phyloP scores from a whole-genome alignment of 371 early-diverging fungal species.

The Mucor indicus region DNA sequence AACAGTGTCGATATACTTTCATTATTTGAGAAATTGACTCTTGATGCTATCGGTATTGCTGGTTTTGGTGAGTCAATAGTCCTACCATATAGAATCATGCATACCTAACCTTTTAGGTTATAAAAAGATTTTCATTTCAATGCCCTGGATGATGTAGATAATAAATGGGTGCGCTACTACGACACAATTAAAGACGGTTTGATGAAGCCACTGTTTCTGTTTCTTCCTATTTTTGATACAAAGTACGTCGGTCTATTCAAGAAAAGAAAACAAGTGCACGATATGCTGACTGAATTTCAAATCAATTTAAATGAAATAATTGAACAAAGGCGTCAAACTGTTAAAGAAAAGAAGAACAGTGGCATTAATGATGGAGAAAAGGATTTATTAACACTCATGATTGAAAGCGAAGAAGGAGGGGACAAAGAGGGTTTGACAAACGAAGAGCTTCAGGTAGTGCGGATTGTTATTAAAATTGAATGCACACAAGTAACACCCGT shows the following conservation, averaged over 20 bases:
- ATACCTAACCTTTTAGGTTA: background rate
- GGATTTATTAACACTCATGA: constrained; percentile 55
- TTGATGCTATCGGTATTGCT: constrained; percentile 39
- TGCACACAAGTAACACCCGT: no score
- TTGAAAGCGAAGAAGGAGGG: constrained; percentile 41
- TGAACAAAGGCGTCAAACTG: constrained; percentile 27
- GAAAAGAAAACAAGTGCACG: constrained; percentile 16
- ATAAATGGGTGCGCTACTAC: constrained; percentile 27
- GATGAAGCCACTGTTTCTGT: constrained; percentile 31
- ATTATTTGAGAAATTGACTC: constrained; percentile 25
- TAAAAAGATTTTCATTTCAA: constrained; percentile 35
- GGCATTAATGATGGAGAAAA: constrained; percentile 31
- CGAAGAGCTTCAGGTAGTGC: constrained; percentile 39
- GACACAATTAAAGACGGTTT: constrained; percentile 17
- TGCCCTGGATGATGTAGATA: constrained; percentile 21
- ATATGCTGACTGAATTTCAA: constrained; percentile 10
- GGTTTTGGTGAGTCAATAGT: constrained; percentile 26
- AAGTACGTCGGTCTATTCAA: constrained; percentile 7
- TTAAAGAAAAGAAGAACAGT: constrained; percentile 7
- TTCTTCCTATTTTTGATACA: constrained; percentile 51
- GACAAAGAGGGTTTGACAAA: constrained; percentile 21
- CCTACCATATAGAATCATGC: background rate
- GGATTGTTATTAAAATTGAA: no score
- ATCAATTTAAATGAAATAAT: constrained; percentile 28
- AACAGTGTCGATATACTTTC: constrained; percentile 17